Conservation (phyloP, 352 stramenopile genomes). For the Phytophthora constricta region DNA sequence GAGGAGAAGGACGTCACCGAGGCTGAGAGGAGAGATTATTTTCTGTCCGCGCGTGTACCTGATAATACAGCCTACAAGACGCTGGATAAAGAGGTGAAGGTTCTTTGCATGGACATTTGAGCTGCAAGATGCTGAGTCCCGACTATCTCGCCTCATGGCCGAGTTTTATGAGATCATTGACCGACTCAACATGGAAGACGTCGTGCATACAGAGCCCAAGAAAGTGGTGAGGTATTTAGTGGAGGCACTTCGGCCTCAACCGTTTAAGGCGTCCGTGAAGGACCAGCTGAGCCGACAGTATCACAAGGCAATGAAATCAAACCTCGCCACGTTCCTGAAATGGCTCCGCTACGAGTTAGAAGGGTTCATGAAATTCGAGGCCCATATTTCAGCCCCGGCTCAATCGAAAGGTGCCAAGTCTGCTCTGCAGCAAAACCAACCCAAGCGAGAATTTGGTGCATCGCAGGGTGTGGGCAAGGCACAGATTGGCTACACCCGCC, state of each 20-base stretch:
- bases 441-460: background rate
- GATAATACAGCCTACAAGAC: constrained; percentile 15
- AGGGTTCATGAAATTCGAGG: constrained; percentile 23
- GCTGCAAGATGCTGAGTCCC: constrained; percentile 8
- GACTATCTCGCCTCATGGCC: constrained; percentile 6
- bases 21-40: constrained; percentile 14
- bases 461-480: too few species aligned
- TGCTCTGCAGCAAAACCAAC: background rate
- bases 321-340: constrained; percentile 9
- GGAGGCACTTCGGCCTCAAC: background rate
- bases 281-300: constrained; percentile 3
- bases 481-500: background rate
- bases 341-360: constrained; percentile 9
- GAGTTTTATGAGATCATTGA: constrained; percentile 10
- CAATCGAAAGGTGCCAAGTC: background rate
- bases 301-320: constrained; percentile 5
- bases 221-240: constrained; percentile 3
- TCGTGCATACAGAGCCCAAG: constrained; percentile 4
- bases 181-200: constrained; percentile 7
- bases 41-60: constrained; percentile 3
- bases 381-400: background rate
- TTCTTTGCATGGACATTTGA: constrained; percentile 1
- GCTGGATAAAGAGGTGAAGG: background rate
- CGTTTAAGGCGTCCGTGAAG: constrained; percentile 8
- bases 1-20: constrained; percentile 1